A percentile compares a stretch with the other conserved stretches of the same genome.
Conservation (phyloP, 73 alveolate genomes). For the Paramecium bursaria region DNA sequence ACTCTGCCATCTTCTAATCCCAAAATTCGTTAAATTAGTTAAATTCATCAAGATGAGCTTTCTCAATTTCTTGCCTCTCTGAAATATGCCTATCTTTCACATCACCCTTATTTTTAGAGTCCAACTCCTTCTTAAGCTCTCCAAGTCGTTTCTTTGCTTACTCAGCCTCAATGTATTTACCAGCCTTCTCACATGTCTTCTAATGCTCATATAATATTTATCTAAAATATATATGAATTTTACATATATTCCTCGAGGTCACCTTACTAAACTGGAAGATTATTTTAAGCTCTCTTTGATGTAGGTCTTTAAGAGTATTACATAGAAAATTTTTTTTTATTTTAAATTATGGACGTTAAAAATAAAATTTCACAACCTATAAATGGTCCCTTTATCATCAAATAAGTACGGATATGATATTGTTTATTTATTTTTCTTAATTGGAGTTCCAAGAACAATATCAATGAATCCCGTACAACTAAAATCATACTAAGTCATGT, state of each 20-base stretch:
- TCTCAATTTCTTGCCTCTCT: constrained; percentile 66
- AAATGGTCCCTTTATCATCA: no score
- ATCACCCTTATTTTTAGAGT: constrained; percentile 57
- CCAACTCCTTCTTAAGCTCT: constrained; percentile 64
- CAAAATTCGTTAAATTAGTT: constrained; percentile 69
- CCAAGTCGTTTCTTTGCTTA: constrained; percentile 59
- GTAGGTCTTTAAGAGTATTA: no score
- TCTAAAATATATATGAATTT: not conserved
- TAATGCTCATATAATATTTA: constrained; percentile 65
- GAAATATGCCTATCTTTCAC: constrained; percentile 60
- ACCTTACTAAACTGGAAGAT: constrained; percentile 33
- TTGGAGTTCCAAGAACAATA: no score
- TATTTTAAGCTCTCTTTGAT: no score
- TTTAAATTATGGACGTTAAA: no score
- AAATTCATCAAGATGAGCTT: constrained; percentile 70
- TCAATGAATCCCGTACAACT: no score
- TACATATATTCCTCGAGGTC: constrained; percentile 58
- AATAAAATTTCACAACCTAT: no score
- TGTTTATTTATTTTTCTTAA: no score
- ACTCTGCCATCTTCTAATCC: constrained; percentile 70
- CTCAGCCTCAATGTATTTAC: constrained; percentile 68
- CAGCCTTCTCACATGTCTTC: constrained; percentile 67
- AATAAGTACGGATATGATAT: no score
- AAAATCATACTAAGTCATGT: no score
- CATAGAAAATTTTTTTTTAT: no score